Evolutionary conservation across 768 basidiomycete genomes (phyloP), one percentile per base, ranked within the genome.

Genomic region (Tulasnella sp.): DNA sequence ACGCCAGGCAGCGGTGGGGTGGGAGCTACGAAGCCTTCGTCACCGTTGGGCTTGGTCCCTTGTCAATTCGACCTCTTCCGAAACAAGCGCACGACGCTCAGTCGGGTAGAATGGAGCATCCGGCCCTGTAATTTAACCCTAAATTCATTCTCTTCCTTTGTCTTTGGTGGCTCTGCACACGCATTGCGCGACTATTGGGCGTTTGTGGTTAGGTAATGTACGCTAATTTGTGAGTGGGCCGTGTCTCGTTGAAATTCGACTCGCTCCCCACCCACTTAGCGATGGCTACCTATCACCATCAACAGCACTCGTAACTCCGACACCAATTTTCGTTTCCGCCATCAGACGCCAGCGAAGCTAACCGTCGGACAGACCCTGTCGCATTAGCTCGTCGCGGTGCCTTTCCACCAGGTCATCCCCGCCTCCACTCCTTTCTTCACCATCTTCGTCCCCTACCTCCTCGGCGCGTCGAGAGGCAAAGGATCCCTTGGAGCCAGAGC

Each of bases 381-480:
- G 9, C 88, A 97, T 34, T 90, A 93, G 82, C 88, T 97, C 28
- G 96, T 98, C 50, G 96, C 96, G 8, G 90, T 97, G n/a, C 96
- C 96, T 6, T 98, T 99, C 84, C 98, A 99, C 85, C 97, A 99
- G 88, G 96, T 99, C 79, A 92, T 99, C 54, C 93, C 98, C 41
- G 95, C 96, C 6, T 91, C 94, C n/a, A 94, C 97, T 0, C 98
- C 98, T 0, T 89, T 99, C 75, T 99, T 99, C 87, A 97, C 95
- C 34, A 93, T 98, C 83, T 76, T 92, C 48, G 89, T 98, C 78
- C 92, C 96, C 0, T 87, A 89, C 77, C 81, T 92, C 24, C 84
- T 99, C 58, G 90, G 96, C 48, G 89, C 91, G 74, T 87, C 89
- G 11, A 88, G 87, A 16, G 34, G 44, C n/a, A 46, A 46, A 41